Conservation (phyloP, 208 protist species). For the Endotrypanum monterogeii region DNA sequence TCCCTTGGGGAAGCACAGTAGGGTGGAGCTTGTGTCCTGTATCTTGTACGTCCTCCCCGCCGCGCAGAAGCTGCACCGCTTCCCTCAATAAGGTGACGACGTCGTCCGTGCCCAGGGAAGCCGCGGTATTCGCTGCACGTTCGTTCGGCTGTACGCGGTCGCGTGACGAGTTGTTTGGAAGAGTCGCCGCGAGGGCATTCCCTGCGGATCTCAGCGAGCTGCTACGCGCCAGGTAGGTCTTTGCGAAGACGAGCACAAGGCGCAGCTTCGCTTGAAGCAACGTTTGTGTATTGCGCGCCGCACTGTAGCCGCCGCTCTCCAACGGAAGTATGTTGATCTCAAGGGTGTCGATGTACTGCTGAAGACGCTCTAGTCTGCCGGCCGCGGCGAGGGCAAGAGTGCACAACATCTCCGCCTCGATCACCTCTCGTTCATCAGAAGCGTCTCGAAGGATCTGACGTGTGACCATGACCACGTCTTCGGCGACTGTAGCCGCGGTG, state of each 20-base stretch:
- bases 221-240: conserved; percentile 12
- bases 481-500: conserved; percentile 38
- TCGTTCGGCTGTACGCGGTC: neutral
- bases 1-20: conserved; percentile 27
- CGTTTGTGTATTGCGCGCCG: conserved; percentile 9
- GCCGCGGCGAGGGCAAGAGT: conserved; percentile 28
- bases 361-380: conserved; percentile 24
- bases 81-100: conserved; percentile 32
- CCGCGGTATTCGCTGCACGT: neutral
- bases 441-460: conserved; percentile 35
- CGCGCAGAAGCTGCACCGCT: conserved; percentile 42
- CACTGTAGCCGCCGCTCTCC: conserved; percentile 1
- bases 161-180: neutral
- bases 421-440: conserved; percentile 36
- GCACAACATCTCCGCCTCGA: conserved; percentile 38
- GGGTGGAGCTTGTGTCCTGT: conserved; percentile 43
- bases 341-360: conserved; percentile 20
- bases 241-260: conserved; percentile 35
- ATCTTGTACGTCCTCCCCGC: conserved; percentile 42
- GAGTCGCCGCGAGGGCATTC: neutral
- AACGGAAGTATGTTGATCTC: conserved; percentile 30
- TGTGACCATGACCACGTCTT: conserved; percentile 52
- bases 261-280: conserved; percentile 44
- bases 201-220: neutral
- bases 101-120: conserved; percentile 1